Evolutionary conservation across 2,329 filamentous ascomycete genomes (phyloP).

Genomic region (Phyllachora maydis): DNA sequence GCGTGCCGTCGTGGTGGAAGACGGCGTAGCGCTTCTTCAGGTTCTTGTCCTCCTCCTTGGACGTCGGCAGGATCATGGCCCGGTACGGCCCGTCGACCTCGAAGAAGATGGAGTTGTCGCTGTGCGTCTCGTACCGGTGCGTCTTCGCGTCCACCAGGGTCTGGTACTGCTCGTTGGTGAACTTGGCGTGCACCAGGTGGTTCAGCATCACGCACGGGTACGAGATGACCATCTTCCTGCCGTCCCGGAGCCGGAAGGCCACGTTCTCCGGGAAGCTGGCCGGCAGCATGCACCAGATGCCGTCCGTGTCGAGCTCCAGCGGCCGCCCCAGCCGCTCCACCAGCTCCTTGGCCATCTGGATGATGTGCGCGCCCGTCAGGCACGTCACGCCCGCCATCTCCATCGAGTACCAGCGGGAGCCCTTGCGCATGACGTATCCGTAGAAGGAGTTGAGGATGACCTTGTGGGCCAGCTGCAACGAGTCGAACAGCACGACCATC

Average conservation of each 20-base stretch:
- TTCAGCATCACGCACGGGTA: constrained; percentile 99
- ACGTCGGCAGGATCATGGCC: constrained; percentile 92
- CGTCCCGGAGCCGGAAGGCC: constrained; percentile 78
- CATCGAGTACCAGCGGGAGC: constrained; percentile 96
- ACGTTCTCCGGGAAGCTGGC: constrained; percentile 96
- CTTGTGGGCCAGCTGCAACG: constrained; percentile 89
- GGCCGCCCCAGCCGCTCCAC: constrained; percentile 87
- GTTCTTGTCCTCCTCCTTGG: constrained; percentile 98
- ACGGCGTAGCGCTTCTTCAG: constrained; percentile 98
- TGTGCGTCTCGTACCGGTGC: constrained; percentile 88
- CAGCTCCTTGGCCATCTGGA: constrained; percentile 83
- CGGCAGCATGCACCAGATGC: constrained; percentile 98
- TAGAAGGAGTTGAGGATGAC: constrained; percentile 99
- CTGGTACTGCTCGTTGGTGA: constrained; percentile 97
- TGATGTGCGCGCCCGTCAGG: constrained; percentile 87
- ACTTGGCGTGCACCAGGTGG: constrained; percentile 81
- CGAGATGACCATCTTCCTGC: constrained; percentile 90
- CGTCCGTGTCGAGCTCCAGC: constrained; percentile 88
- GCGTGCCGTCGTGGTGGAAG: constrained; percentile 91
- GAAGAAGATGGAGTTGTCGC: constrained; percentile 98
- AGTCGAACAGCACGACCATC: constrained; percentile 95
- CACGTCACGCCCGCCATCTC: constrained; percentile 99
- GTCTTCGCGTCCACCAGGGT: constrained; percentile 59
- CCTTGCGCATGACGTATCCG: constrained; percentile 98
- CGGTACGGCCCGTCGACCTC: constrained; percentile 96